Conservation (phyloP, 1,139 yeast species). For the Arxiozyma telluris region DNA sequence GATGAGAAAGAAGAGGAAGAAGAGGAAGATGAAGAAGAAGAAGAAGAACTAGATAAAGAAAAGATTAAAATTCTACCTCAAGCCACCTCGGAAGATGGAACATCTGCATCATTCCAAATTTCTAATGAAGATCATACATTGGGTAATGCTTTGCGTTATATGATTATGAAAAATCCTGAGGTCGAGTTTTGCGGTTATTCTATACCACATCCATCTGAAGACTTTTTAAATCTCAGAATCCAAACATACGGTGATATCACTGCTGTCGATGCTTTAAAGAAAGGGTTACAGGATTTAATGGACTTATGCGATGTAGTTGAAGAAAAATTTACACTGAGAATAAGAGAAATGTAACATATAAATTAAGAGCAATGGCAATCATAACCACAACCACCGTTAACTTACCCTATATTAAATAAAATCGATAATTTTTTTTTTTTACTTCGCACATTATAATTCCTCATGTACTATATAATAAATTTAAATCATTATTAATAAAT, state of each 20-base stretch:
- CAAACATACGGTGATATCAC: constrained; percentile 87
- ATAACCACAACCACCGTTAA: too few species aligned
- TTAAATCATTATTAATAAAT: background rate
- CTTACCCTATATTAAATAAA: too few species aligned
- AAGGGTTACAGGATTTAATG: constrained; percentile 78
- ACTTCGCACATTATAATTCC: too few species aligned
- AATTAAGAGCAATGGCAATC: too few species aligned
- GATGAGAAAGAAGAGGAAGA: constrained; percentile 23
- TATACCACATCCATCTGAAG: constrained; percentile 97
- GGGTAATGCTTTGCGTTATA: constrained; percentile 86
- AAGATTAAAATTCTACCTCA: constrained; percentile 60
- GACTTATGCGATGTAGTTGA: constrained; percentile 81
- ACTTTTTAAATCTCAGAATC: constrained; percentile 78
- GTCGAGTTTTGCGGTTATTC: constrained; percentile 98
- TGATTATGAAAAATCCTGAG: constrained; percentile 95
- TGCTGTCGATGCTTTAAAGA: constrained; percentile 87
- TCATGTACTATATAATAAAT: too few species aligned
- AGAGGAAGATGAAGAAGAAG: constrained; percentile 28
- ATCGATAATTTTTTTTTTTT: too few species aligned
- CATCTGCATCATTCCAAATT: constrained; percentile 91
- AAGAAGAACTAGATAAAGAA: constrained; percentile 33
- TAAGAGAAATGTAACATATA: constrained; percentile 34
- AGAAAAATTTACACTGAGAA: constrained; percentile 58
- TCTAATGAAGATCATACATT: constrained; percentile 90
- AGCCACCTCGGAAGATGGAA: constrained; percentile 79